These are phyloP conservation scores for Cutaneotrichosporon sp. DNA, from an alignment of 1,284 basidiomycete genomes.

Conservation along the genomic window DNA sequence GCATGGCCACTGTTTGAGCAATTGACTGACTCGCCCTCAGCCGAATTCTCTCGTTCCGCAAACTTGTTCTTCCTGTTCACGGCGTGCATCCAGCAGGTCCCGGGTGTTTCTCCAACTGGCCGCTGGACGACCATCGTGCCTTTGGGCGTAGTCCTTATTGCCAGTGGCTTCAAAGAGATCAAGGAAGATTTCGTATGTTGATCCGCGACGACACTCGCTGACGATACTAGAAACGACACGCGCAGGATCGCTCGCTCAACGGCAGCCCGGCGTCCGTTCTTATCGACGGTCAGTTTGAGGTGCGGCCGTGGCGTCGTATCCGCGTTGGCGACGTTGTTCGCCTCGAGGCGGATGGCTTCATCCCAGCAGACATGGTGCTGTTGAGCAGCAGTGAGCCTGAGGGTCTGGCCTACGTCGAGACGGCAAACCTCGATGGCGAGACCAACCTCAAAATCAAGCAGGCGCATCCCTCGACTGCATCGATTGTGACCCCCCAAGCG, in stretches of 20 bases:
- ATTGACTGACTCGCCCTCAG: slow-evolving; percentile 12
- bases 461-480: slow-evolving; percentile 73
- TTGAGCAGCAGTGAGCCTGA: slow-evolving; percentile 91
- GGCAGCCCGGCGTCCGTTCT: slow-evolving; percentile 75
- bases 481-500: slow-evolving; percentile 69
- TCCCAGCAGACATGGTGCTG: slow-evolving; percentile 89
- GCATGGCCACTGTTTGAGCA: background rate
- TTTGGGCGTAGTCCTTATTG: slow-evolving; percentile 80
- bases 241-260: slow-evolving; percentile 89
- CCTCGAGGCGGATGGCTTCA: slow-evolving; percentile 86
- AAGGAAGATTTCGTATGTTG: slow-evolving; percentile 73
- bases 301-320: slow-evolving; percentile 82
- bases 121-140: slow-evolving; percentile 92
- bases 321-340: slow-evolving; percentile 88
- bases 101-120: slow-evolving; percentile 94
- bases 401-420: slow-evolving; percentile 95
- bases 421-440: slow-evolving; percentile 94
- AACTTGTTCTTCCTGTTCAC: slow-evolving; percentile 99
- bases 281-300: slow-evolving; percentile 60
- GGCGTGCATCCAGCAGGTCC: slow-evolving; percentile 96
- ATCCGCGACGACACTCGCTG: slow-evolving; percentile 11
- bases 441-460: slow-evolving; percentile 99
- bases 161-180: slow-evolving; percentile 93
- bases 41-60: slow-evolving; percentile 72
- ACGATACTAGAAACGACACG: slow-evolving; percentile 69